Percentiles rank a stretch among this genome's conserved stretches.
These are phyloP conservation scores for Nicotiana sylvestris DNA, from an alignment of 257 asterid species.

Conservation along the genomic window DNA sequence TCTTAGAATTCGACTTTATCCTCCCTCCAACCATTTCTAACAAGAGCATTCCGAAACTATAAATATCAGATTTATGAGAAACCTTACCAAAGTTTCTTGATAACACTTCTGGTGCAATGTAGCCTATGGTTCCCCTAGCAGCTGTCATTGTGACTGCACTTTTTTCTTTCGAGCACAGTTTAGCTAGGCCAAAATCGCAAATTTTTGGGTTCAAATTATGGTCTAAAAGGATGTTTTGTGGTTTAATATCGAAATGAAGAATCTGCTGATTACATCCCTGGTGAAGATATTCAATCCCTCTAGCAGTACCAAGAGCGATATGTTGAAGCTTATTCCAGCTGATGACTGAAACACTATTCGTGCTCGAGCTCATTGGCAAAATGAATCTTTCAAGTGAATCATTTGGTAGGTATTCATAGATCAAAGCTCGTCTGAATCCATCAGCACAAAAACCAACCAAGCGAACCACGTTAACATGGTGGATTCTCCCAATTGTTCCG, in stretches of 20 bases:
- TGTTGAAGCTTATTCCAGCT: too few relatives aligned
- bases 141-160: conserved; percentile 6
- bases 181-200: conserved; percentile 7
- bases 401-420: too few relatives aligned
- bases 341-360: too few relatives aligned
- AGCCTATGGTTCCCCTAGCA: neutral
- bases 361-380: too few relatives aligned
- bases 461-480: too few relatives aligned
- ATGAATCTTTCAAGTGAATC: too few relatives aligned
- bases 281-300: conserved; percentile 11
- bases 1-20: neutral
- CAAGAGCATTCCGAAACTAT: conserved; percentile 2
- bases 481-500: too few relatives aligned
- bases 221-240: conserved; percentile 9
- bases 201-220: neutral
- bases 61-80: neutral
- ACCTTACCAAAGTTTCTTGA: too few relatives aligned
- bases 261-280: conserved; percentile 11
- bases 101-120: too few relatives aligned
- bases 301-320: too few relatives aligned
- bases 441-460: too few relatives aligned
- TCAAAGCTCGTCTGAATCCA: too few relatives aligned
- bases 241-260: conserved; percentile 7
- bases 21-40: conserved; percentile 7
- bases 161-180: neutral